Base-by-base conservation (phyloP, 2,329 filamentous ascomycete genomes). In the Alternaria alternata region DNA sequence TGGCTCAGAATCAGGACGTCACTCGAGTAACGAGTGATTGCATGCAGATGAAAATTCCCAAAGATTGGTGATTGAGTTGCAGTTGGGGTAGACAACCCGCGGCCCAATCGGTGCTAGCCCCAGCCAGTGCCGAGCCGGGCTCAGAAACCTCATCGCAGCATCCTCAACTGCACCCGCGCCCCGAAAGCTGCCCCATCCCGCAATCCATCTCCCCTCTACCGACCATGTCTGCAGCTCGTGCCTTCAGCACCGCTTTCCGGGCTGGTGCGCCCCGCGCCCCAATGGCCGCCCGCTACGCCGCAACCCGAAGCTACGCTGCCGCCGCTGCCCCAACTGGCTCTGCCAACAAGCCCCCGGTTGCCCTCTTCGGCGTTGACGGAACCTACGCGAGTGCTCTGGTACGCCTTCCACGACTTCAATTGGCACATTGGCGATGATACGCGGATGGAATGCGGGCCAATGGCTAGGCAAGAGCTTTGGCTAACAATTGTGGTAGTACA, bases 351-450 rank as follows among this genome's bases (percentile, higher is more conserved):
- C 89, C 94, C 75, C 95, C 95, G 72, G 86, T 97, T 79, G 88
- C 94, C 75, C 88, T 99, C 78, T 99, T 93, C 83, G 95, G 95
- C 75, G 85, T 99, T 79, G 95, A 98, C 83, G 95, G 95, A 82
- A 98, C 94, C 80, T 99, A 99, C 85, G 95, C 95, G 81, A 93
- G 91, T 84, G 95, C 95, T 85, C 87, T 99, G 89, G 95, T 99
- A 94, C 81, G 92, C 63, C 51, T 61, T 57, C 55, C 54, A 44
- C 36, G 38, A 43, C 28, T 47, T 16, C 67, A 69, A 71, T 71
- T 70, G 66, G 64, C 32, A 26, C 12, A 18, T 41, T 48, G 28
- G 54, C 59, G 68, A 70, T 71, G 65, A 53, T 30, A 16, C n/a
- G 54, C 48, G 57, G 69, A 73, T 71, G 67, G 51, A 65, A 57